Evolutionary conservation across 2,329 filamentous ascomycete species (phyloP), one percentile per base, ranked within the genome.

Genomic region (Macroventuria anomochaeta): DNA sequence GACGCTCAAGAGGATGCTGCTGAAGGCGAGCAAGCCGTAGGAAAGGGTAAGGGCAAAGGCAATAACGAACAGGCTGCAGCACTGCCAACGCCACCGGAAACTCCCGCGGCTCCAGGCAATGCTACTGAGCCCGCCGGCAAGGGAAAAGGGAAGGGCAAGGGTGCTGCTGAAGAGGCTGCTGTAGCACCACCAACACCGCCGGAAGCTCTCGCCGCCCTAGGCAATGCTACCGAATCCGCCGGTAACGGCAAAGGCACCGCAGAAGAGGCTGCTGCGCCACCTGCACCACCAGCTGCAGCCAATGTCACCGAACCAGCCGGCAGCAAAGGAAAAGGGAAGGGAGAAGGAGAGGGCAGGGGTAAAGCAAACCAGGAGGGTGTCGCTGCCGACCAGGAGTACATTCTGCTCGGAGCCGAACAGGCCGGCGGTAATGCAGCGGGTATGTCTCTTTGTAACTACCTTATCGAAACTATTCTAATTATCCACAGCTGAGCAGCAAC

Each of bases 91-190:
- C 23, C 23, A 5, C 23, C 23, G 8, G 23, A 25, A 25, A 5
- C 8, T 25, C 5, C 23, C 23, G 23, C 23, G 5, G 23, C 23
- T 25, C 23, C 23, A 33, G 34, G 25, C 23, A 53, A 53, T 11
- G 28, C 29, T 13, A 46, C 49, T 13, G 41, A 46, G 8, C 28
- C 42, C 1, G 34, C 18, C 17, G 23, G 8, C 12, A 34, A 44
- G n/a, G 53, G 36, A 5, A 53, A 58, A 5, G 58, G 49, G 13
- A 57, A 59, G 13, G 60, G 51, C 8, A 57, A 62, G 10, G 53
- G 47, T 11, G 57, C 58, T 3, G 51, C 31, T 5, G 60, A 47
- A 4, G 38, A 47, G 18, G 52, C 41, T 26, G 48, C n/a, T 18
- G 6, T n/a, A 25, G 4, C 20, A 13, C 36, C 36, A 21, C 5